A percentile compares a stretch with the other conserved stretches of the same genome.
These are phyloP conservation scores for Candida parachauliodes DNA, from an alignment of 805 yeast species.

Conservation along the genomic window DNA sequence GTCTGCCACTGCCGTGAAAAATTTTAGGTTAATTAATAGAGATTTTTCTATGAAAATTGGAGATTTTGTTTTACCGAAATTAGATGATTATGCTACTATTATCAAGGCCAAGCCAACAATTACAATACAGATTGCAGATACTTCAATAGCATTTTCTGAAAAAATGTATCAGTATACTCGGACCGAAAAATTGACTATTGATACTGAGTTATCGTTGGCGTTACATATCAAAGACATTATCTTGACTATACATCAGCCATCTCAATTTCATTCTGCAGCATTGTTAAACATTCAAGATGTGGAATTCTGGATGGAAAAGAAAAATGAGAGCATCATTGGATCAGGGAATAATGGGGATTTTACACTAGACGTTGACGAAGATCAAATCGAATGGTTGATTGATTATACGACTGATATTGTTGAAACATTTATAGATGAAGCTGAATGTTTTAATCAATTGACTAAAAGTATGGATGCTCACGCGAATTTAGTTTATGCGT, in stretches of 20 bases:
- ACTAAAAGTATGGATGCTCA: conserved; percentile 11
- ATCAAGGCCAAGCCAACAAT: conserved; percentile 2
- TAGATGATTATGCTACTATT: conserved; percentile 10
- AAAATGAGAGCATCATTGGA: conserved; percentile 13
- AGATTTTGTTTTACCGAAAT: conserved; percentile 19
- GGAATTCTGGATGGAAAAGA: conserved; percentile 34
- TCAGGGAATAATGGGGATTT: conserved; percentile 20
- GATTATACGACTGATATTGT: conserved; percentile 14
- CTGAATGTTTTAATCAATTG: conserved; percentile 15
- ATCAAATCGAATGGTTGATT: conserved; percentile 21
- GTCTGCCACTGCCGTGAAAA: conserved; percentile 33
- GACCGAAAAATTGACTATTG: conserved; percentile 2
- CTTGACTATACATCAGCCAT: conserved; percentile 8
- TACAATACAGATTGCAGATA: conserved; percentile 2
- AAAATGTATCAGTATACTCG: conserved; percentile 7
- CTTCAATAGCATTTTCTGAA: conserved; percentile 6
- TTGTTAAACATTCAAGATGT: conserved; percentile 22
- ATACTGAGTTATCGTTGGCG: conserved; percentile 22
- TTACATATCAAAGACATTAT: conserved; percentile 25
- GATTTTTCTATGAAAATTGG: conserved; percentile 37
- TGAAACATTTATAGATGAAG: conserved; percentile 14
- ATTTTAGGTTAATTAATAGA: conserved; percentile 49
- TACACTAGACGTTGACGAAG: conserved; percentile 16
- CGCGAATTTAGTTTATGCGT: conserved; percentile 40
- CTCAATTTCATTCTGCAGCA: conserved; percentile 18